These are phyloP conservation scores for Ziziphus jujuba DNA, from an alignment of 306 rosid species.

Conservation along the genomic window DNA sequence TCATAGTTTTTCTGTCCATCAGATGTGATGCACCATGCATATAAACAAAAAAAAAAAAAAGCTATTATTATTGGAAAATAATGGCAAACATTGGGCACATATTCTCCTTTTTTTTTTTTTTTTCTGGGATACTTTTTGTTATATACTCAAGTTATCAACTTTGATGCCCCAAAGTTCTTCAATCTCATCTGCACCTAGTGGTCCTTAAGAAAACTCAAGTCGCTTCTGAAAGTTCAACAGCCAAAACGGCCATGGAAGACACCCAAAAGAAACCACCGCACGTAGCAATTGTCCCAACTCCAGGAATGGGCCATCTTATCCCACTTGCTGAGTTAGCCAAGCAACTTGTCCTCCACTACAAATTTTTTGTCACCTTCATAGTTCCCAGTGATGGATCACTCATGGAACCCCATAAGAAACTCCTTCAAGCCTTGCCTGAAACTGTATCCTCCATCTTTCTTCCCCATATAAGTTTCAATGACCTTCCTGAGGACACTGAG, in stretches of 20 bases:
- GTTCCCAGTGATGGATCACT: slow-evolving; percentile 29
- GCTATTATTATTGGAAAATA: too few relatives aligned
- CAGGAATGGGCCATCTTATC: slow-evolving; percentile 29
- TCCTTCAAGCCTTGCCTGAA: slow-evolving; percentile 20
- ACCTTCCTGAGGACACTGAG: slow-evolving; percentile 8
- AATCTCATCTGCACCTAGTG: too few relatives aligned
- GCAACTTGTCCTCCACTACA: slow-evolving; percentile 23
- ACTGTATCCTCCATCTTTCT: slow-evolving; percentile 27
- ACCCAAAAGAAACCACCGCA: not conserved
- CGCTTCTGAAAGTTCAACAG: not conserved
- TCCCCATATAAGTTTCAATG: slow-evolving; percentile 19
- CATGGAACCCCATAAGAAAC: slow-evolving; percentile 12
- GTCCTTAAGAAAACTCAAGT: too few relatives aligned
- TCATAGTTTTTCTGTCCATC: too few relatives aligned
- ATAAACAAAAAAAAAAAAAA: too few relatives aligned
- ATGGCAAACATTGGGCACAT: too few relatives aligned
- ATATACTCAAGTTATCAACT: too few relatives aligned
- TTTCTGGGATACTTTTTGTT: too few relatives aligned
- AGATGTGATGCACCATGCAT: too few relatives aligned
- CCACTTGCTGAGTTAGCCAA: slow-evolving; percentile 26
- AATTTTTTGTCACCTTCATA: slow-evolving; percentile 22
- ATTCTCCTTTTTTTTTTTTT: too few relatives aligned
- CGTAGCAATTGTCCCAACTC: slow-evolving; percentile 26
- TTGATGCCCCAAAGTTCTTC: too few relatives aligned
- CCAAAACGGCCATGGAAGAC: slow-evolving; percentile 19